These are phyloP conservation scores for Entrophospora sp. DNA, from an alignment of 192 early-diverging fungal species.

Conservation along the genomic window DNA sequence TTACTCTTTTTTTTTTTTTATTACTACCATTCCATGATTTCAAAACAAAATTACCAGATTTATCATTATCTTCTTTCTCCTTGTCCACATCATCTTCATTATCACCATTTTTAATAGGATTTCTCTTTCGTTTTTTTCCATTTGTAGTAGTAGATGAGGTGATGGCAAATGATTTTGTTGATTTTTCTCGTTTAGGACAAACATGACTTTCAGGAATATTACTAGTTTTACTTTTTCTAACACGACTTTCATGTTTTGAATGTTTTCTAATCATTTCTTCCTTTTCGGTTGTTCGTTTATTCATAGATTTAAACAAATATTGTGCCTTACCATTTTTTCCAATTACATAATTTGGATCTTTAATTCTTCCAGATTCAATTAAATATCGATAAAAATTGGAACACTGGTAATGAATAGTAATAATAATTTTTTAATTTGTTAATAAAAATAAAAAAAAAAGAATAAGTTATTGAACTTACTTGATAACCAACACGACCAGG, in stretches of 20 bases:
- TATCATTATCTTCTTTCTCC: constrained; percentile 61
- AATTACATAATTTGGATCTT: constrained; percentile 87
- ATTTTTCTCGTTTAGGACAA: too few relatives aligned
- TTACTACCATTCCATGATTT: constrained; percentile 54
- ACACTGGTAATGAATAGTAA: constrained; percentile 58
- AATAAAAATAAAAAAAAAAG: too few relatives aligned
- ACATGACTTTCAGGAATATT: too few relatives aligned
- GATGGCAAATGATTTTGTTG: too few relatives aligned
- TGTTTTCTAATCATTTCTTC: constrained; percentile 76
- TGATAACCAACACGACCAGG: constrained; percentile 96
- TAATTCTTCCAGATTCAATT: constrained; percentile 77
- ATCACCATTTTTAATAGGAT: constrained; percentile 49
- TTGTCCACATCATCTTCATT: constrained; percentile 54
- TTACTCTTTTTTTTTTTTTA: too few relatives aligned
- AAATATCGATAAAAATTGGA: constrained; percentile 93
- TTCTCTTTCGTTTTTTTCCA: too few relatives aligned
- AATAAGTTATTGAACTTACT: too few relatives aligned
- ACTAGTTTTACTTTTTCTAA: too few relatives aligned
- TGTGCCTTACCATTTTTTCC: constrained; percentile 87
- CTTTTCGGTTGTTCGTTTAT: constrained; percentile 63
- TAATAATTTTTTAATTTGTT: too few relatives aligned
- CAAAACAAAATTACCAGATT: constrained; percentile 57
- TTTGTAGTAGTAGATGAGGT: too few relatives aligned
- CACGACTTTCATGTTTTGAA: constrained; percentile 43
- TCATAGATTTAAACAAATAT: constrained; percentile 84